These are phyloP conservation scores for Zopfia rhizophila DNA, from an alignment of 2,329 filamentous ascomycete genomes.

Conservation along the genomic window DNA sequence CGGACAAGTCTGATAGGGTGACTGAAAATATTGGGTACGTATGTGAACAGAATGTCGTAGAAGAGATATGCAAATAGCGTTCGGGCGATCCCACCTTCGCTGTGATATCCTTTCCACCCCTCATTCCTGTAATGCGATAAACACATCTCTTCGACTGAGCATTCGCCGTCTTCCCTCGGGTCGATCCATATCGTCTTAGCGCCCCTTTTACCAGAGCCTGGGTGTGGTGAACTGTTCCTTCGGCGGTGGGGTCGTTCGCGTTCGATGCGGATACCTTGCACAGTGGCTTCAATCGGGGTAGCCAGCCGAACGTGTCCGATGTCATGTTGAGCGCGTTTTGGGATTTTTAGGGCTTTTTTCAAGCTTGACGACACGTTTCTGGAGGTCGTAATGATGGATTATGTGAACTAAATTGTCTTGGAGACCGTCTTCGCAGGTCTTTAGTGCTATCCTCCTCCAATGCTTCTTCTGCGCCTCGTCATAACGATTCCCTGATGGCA, in stretches of 20 bases:
- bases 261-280: slow-evolving; percentile 82
- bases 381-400: slow-evolving; percentile 92
- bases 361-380: slow-evolving; percentile 91
- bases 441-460: slow-evolving; percentile 80
- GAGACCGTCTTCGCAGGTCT: slow-evolving; percentile 86
- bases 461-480: slow-evolving; percentile 77
- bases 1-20: slow-evolving; percentile 91
- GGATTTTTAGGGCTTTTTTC: slow-evolving; percentile 85
- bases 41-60: slow-evolving; percentile 91
- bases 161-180: slow-evolving; percentile 76
- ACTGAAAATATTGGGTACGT: slow-evolving; percentile 98
- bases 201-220: slow-evolving; percentile 56
- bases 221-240: slow-evolving; percentile 41
- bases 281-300: slow-evolving; percentile 77
- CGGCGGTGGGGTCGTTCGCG: slow-evolving; percentile 59
- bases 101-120: slow-evolving; percentile 95
- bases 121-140: slow-evolving; percentile 82
- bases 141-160: slow-evolving; percentile 94
- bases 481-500: slow-evolving; percentile 48
- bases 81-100: slow-evolving; percentile 90
- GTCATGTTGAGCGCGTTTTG: slow-evolving; percentile 88
- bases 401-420: slow-evolving; percentile 90
- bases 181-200: slow-evolving; percentile 91
- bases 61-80: slow-evolving; percentile 88
- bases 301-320: slow-evolving; percentile 86